A percentile compares a stretch with the other conserved stretches of the same genome.
Evolutionary conservation across 345 rosid species (phyloP).

Genomic region (Garcia nutans): DNA sequence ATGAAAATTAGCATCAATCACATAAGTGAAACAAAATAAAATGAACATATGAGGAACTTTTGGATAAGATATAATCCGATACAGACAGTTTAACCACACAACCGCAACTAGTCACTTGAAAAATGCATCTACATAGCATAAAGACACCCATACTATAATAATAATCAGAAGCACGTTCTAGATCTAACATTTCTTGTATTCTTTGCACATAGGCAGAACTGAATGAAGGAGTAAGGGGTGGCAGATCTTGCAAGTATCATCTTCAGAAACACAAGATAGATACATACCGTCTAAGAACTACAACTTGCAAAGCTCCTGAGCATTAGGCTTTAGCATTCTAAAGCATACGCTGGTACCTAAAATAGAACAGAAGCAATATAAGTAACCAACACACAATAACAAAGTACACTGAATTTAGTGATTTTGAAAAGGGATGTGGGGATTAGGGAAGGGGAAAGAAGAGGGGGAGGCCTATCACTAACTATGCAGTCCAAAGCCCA

Average conservation of each 20-base stretch:
- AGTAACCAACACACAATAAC: not conserved
- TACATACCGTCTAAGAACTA: not conserved
- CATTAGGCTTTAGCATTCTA: not conserved
- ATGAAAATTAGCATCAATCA: no score
- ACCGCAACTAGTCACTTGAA: not conserved
- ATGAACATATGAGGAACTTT: no score
- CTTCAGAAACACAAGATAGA: not conserved
- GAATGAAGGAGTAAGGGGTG: not conserved
- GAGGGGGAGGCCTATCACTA: no score
- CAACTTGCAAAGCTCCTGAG: not conserved
- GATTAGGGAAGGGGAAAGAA: no score
- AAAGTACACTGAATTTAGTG: not conserved
- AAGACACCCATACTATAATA: not conserved
- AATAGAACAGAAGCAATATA: not conserved
- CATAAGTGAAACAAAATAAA: no score
- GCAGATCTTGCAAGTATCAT: not conserved
- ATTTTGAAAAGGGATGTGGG: no score
- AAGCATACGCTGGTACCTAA: not conserved
- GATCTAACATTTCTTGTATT: no score
- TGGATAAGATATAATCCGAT: no score
- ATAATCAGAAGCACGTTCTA: not conserved
- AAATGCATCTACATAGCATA: not conserved
- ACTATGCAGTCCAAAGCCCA: no score
- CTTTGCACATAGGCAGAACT: no score
- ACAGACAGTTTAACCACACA: no score